Conservation (phyloP, 306 rosid genomes). For the Quercus suber region DNA sequence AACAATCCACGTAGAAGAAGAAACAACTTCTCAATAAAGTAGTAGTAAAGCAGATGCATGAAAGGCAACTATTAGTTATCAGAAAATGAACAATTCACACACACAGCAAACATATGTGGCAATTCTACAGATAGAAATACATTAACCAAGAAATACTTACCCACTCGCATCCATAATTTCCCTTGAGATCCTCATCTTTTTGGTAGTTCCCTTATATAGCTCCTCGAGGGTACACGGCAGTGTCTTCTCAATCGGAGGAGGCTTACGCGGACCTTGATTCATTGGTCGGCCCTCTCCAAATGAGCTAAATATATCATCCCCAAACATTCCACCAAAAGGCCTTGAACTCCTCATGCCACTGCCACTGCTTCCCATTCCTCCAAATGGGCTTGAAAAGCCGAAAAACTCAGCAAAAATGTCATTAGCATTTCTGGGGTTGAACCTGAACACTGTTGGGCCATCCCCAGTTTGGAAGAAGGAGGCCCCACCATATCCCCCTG, state of each 20-base stretch:
- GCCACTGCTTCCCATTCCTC: slow-evolving; percentile 55
- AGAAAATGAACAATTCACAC: neutral
- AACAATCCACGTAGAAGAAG: neutral
- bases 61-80: neutral
- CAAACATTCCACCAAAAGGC: slow-evolving; percentile 73
- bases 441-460: slow-evolving; percentile 65
- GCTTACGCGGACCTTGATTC: slow-evolving; percentile 70
- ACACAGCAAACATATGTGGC: neutral
- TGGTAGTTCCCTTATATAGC: slow-evolving; percentile 75
- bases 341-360: slow-evolving; percentile 52
- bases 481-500: slow-evolving; percentile 54
- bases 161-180: slow-evolving; percentile 80
- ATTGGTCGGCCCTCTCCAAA: slow-evolving; percentile 61
- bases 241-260: slow-evolving; percentile 55
- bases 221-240: slow-evolving; percentile 81
- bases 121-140: neutral
- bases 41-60: neutral
- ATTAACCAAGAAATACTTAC: slow-evolving; percentile 35
- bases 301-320: slow-evolving; percentile 57
- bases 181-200: slow-evolving; percentile 82
- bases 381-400: slow-evolving; percentile 72
- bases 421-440: slow-evolving; percentile 75
- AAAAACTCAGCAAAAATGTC: slow-evolving; percentile 75
- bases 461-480: slow-evolving; percentile 71
- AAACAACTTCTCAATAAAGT: neutral